phyloP scores from a whole-genome alignment of 208 protist species.

The Vickermania spadyakhi region DNA sequence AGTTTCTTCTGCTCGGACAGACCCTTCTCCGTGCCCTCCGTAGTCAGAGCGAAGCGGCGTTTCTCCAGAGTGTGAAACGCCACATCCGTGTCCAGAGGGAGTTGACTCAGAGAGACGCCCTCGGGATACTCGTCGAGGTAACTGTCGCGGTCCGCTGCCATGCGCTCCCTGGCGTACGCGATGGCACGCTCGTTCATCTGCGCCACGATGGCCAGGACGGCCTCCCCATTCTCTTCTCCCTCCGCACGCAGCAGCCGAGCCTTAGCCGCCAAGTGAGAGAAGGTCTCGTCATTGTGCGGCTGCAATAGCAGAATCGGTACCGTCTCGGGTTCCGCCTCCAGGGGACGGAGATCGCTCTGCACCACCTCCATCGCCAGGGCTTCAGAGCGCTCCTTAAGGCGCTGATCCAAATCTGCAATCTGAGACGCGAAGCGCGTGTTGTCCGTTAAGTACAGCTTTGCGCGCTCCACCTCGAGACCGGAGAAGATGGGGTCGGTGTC shows the following conservation, averaged over 20 bases:
- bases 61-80: slow-evolving; percentile 14
- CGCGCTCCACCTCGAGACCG: slow-evolving; percentile 52
- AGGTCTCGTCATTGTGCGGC: slow-evolving; percentile 53
- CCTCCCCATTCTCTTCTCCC: slow-evolving; percentile 35
- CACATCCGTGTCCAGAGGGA: slow-evolving; percentile 13
- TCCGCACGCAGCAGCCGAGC: slow-evolving; percentile 29
- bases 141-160: slow-evolving; percentile 50
- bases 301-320: slow-evolving; percentile 51
- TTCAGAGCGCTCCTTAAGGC: slow-evolving; percentile 55
- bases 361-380: slow-evolving; percentile 55
- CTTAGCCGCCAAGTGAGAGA: slow-evolving; percentile 51
- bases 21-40: slow-evolving; percentile 2
- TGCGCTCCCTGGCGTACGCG: slow-evolving; percentile 36
- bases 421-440: slow-evolving; percentile 14
- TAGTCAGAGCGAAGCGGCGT: slow-evolving; percentile 10
- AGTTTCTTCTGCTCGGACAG: slow-evolving; percentile 5
- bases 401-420: neutral
- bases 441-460: slow-evolving; percentile 38
- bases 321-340: slow-evolving; percentile 41
- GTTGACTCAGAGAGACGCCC: slow-evolving; percentile 4
- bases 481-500: slow-evolving; percentile 56
- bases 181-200: slow-evolving; percentile 54
- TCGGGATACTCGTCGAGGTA: slow-evolving; percentile 26
- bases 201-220: slow-evolving; percentile 50
- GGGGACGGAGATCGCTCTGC: slow-evolving; percentile 27